Evolutionary conservation across 1,284 basidiomycete genomes (phyloP).

Genomic region (Boletus austroedulis): DNA sequence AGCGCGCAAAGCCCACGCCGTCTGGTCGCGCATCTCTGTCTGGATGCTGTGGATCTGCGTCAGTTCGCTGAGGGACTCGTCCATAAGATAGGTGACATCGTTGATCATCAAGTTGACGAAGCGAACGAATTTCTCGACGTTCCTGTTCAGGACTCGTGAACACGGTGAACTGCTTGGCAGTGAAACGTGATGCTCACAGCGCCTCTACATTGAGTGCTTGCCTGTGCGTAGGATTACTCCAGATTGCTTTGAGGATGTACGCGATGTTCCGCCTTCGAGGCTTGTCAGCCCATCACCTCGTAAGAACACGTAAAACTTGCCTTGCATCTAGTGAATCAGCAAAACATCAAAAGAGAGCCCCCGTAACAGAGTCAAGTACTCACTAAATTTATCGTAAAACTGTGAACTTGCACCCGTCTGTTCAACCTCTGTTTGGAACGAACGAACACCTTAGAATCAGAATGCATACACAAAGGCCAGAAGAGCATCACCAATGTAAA

Average conservation of each 20-base stretch:
- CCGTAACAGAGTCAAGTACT: slow-evolving; percentile 36
- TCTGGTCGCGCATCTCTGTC: slow-evolving; percentile 75
- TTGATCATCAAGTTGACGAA: slow-evolving; percentile 99
- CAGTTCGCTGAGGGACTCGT: slow-evolving; percentile 91
- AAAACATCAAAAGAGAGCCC: slow-evolving; percentile 1
- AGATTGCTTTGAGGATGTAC: slow-evolving; percentile 81
- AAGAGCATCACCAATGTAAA: slow-evolving; percentile 77
- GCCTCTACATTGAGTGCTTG: slow-evolving; percentile 80
- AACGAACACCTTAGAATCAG: slow-evolving; percentile 2
- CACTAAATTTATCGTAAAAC: slow-evolving; percentile 98
- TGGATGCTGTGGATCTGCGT: slow-evolving; percentile 87
- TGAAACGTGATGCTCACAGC: slow-evolving; percentile 46
- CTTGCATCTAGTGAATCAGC: slow-evolving; percentile 51
- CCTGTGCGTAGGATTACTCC: slow-evolving; percentile 85
- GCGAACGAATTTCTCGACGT: slow-evolving; percentile 88
- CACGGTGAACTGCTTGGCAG: not conserved
- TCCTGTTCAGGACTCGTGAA: slow-evolving; percentile 42
- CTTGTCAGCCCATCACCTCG: slow-evolving; percentile 13
- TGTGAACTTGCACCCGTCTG: slow-evolving; percentile 96
- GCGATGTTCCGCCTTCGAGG: slow-evolving; percentile 78
- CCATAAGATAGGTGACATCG: slow-evolving; percentile 97
- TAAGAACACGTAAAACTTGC: slow-evolving; percentile 23
- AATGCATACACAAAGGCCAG: not conserved
- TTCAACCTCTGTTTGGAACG: slow-evolving; percentile 75
- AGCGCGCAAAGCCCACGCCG: slow-evolving; percentile 64